Evolutionary conservation across 1,284 basidiomycete species (phyloP).

Genomic region (Papiliotrema flavescens): DNA sequence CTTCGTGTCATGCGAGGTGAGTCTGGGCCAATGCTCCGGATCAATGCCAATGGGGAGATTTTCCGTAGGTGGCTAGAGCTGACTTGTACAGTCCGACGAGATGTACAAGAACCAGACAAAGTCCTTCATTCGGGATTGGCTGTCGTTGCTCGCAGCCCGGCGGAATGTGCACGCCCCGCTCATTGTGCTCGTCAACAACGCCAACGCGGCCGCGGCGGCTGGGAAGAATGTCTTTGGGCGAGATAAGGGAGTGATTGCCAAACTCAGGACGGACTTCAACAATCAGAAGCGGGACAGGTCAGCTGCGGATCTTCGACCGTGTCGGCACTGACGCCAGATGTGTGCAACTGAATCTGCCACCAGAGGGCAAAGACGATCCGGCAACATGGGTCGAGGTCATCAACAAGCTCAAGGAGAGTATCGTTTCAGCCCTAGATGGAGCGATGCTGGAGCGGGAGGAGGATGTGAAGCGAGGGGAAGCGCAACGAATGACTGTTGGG

Average conservation of each 20-base stretch:
- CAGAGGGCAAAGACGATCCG: slow-evolving; percentile 55
- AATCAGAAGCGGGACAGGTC: slow-evolving; percentile 81
- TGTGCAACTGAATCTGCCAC: slow-evolving; percentile 59
- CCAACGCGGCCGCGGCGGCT: slow-evolving; percentile 55
- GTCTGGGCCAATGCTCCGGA: slow-evolving; percentile 13
- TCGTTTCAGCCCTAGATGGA: slow-evolving; percentile 75
- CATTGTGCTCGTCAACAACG: slow-evolving; percentile 70
- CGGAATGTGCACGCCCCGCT: slow-evolving; percentile 80
- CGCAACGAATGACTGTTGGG: slow-evolving; percentile 79
- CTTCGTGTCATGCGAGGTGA: slow-evolving; percentile 80
- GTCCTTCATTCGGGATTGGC: slow-evolving; percentile 90
- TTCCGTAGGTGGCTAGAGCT: no score
- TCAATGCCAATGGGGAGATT: background rate
- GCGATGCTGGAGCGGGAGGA: slow-evolving; percentile 77
- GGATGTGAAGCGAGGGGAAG: slow-evolving; percentile 79
- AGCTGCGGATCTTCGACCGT: slow-evolving; percentile 12
- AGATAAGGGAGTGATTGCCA: slow-evolving; percentile 67
- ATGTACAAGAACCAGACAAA: slow-evolving; percentile 71
- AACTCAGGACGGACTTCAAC: slow-evolving; percentile 90
- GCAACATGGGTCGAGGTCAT: slow-evolving; percentile 84
- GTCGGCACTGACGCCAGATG: slow-evolving; percentile 57
- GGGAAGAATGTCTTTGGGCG: slow-evolving; percentile 50
- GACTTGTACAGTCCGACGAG: slow-evolving; percentile 67
- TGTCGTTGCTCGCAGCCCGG: slow-evolving; percentile 61
- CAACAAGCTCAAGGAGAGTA: slow-evolving; percentile 82